Base-by-base conservation (phyloP, 2,329 filamentous ascomycete genomes). In the Fusarium irregulare region DNA sequence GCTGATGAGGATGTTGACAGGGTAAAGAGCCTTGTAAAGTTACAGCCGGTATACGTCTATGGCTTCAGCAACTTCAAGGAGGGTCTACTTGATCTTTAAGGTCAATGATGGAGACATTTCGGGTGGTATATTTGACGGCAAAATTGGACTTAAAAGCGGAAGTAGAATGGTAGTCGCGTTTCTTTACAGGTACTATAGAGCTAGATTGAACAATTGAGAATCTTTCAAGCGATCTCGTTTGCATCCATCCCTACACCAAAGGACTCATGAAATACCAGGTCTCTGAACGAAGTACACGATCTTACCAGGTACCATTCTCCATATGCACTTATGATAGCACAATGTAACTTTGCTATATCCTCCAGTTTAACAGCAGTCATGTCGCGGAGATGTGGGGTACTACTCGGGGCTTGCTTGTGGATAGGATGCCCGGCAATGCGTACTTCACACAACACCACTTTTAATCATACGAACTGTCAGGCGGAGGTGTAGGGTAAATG, bases 21-120 rank as follows among this genome's bases (percentile, higher is more conserved):
- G 18, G 53, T 56, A 28, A 23, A 40, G 14, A 8, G 7, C 6
- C 53, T 56, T 28, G 53, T 42, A 2, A 47, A 30, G 42, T 30
- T 56, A 30, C 53, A 56, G 42, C 53, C 42, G n/a, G 53, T 56
- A 56, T 10, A 47, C 2, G 30, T 56, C 23, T 56, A 56, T 28
- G 53, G 53, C 9, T 48, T 56, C 14, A 48, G 53, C 53, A 56
- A 56, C 42, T 10, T 56, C 5, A 47, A 47, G 14, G 42, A 56
- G 3, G 53, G 53, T 4, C 23, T 47, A 28, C 28, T 56, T 23
- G 30, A 56, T 5, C 23, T 48, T 0, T 47, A 7, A 23, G 30
- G 23, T 28, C 30, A 30, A 23, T 34, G 13, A 23, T 23, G 10
- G 23, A 40, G n/a, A 48, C 2, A 11, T 14, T 23, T n/a, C 30